Percentiles rank a stretch among this genome's conserved stretches.
These are phyloP conservation scores for Platanthera zijinensis DNA, from an alignment of 106 monocot genomes.

Conservation along the genomic window DNA sequence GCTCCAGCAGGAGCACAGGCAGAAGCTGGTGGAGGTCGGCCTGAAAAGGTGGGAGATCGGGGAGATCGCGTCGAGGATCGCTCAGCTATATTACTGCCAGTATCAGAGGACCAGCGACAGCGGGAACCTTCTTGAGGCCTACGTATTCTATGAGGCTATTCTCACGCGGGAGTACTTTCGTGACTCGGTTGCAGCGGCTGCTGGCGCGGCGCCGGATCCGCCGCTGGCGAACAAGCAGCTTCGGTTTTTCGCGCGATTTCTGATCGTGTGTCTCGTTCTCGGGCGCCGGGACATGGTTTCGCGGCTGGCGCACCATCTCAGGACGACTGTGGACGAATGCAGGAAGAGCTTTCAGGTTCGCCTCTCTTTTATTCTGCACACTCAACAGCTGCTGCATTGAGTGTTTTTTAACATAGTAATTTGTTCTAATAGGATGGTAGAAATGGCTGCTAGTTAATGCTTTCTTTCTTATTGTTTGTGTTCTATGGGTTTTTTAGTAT, in stretches of 20 bases:
- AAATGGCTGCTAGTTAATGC: not conserved
- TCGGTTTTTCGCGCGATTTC: constrained; percentile 57
- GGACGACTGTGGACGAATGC: constrained; percentile 43
- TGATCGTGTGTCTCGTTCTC: constrained; percentile 55
- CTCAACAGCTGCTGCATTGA: not conserved
- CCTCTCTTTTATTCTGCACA: not conserved
- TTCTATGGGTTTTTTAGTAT: not conserved
- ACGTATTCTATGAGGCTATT: constrained; percentile 65
- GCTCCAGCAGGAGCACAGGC: constrained; percentile 68
- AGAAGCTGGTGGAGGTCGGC: constrained; percentile 55
- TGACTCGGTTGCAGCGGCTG: constrained; percentile 12
- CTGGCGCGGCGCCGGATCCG: constrained; percentile 17
- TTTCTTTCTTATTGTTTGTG: not conserved
- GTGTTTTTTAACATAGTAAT: not conserved
- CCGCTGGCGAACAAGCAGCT: constrained; percentile 69
- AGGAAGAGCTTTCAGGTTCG: constrained; percentile 38
- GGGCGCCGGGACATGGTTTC: constrained; percentile 54
- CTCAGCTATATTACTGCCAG: constrained; percentile 61
- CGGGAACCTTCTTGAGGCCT: constrained; percentile 45
- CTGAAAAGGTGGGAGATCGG: constrained; percentile 70
- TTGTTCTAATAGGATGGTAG: not conserved
- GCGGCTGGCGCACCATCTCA: constrained; percentile 32
- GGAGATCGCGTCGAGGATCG: constrained; percentile 71
- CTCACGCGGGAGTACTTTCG: constrained; percentile 53
- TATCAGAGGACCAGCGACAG: constrained; percentile 57